A percentile compares a stretch with the other conserved stretches of the same genome.
Conservation (phyloP, 2,329 filamentous ascomycete genomes). For the Clonostachys rhizophaga region DNA sequence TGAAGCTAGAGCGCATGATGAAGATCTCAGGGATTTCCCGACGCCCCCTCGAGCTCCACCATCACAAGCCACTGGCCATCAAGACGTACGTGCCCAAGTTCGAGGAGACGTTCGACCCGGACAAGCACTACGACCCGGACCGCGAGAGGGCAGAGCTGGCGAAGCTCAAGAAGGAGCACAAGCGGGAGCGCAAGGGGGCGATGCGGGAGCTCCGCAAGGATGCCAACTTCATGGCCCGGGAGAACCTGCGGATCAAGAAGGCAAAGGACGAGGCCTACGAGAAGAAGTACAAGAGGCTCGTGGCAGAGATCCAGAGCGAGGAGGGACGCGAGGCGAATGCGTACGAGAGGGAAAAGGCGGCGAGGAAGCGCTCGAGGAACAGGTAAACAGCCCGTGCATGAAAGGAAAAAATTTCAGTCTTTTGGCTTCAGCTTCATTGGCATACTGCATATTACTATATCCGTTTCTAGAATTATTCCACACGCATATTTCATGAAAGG, state of each 20-base stretch:
- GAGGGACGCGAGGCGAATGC: conserved; percentile 82
- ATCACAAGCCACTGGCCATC: conserved; percentile 85
- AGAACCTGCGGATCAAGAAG: conserved; percentile 89
- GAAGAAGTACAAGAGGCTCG: conserved; percentile 87
- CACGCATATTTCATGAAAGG: too few species aligned
- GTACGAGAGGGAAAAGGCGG: conserved; percentile 82
- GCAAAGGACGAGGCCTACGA: conserved; percentile 90
- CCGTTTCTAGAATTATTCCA: too few species aligned
- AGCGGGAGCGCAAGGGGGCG: conserved; percentile 91
- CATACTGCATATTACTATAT: too few species aligned
- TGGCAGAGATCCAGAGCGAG: conserved; percentile 93
- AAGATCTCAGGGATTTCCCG: conserved; percentile 60
- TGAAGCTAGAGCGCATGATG: conserved; percentile 49
- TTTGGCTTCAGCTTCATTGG: too few species aligned
- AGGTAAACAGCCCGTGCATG: conserved; percentile 12
- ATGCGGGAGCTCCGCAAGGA: conserved; percentile 94
- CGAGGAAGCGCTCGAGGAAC: conserved; percentile 62
- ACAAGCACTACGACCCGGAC: conserved; percentile 96
- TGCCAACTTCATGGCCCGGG: conserved; percentile 85
- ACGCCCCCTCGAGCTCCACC: conserved; percentile 79
- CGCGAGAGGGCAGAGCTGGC: conserved; percentile 80
- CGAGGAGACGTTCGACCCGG: conserved; percentile 90
- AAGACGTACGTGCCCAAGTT: conserved; percentile 89
- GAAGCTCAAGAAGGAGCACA: conserved; percentile 86
- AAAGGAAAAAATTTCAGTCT: not conserved